Conservation (phyloP, 768 basidiomycete species). For the Lactarius sp. region DNA sequence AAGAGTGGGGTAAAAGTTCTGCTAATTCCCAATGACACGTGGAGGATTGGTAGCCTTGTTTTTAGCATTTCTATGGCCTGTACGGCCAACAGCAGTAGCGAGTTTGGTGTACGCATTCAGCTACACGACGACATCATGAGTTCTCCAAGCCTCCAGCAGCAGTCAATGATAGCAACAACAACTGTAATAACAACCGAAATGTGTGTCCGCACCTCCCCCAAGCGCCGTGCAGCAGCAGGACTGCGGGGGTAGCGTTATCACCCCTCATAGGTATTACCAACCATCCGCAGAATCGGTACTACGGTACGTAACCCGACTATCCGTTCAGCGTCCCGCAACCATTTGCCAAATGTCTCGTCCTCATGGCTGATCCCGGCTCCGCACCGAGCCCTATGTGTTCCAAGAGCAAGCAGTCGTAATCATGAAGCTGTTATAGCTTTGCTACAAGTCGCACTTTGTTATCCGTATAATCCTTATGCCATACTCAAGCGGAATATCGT, state of each 20-base stretch:
- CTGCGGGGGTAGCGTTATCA: too few relatives aligned
- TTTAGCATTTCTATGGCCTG: slow-evolving; percentile 71
- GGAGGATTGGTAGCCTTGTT: slow-evolving; percentile 25
- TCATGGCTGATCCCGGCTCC: too few relatives aligned
- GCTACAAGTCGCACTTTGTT: not conserved
- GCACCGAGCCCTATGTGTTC: too few relatives aligned
- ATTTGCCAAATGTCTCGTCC: too few relatives aligned
- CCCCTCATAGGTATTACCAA: too few relatives aligned
- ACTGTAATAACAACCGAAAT: slow-evolving; percentile 41
- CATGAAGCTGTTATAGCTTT: not conserved
- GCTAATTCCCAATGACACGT: slow-evolving; percentile 6
- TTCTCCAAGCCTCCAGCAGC: slow-evolving; percentile 54
- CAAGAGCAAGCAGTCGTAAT: too few relatives aligned
- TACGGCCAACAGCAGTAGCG: slow-evolving; percentile 49
- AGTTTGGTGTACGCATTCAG: slow-evolving; percentile 63
- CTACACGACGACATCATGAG: slow-evolving; percentile 77
- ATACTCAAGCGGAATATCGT: slow-evolving; percentile 37
- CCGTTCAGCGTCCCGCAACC: too few relatives aligned
- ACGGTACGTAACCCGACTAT: too few relatives aligned
- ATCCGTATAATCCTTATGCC: slow-evolving; percentile 5
- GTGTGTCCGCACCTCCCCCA: too few relatives aligned
- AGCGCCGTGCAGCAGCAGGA: too few relatives aligned
- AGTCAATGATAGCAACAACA: slow-evolving; percentile 51
- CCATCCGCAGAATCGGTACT: too few relatives aligned
- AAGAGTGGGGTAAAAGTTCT: slow-evolving; percentile 46